Conservation (phyloP, 768 basidiomycete genomes). For the Lactarius hatsudake region DNA sequence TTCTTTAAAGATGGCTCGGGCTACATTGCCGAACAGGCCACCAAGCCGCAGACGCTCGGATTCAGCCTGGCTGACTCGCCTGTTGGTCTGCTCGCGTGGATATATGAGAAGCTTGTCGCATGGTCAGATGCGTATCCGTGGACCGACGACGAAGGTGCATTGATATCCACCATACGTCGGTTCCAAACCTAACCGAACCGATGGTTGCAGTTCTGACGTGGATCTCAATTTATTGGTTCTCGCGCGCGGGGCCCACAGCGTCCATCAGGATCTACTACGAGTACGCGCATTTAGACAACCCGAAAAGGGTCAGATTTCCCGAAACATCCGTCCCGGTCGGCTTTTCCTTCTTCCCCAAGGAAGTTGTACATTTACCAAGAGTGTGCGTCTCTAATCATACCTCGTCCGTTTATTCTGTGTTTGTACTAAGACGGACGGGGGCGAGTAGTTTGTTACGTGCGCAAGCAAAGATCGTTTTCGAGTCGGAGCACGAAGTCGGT, state of each 20-base stretch:
- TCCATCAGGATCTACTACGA: constrained; percentile 64
- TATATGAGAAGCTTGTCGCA: constrained; percentile 33
- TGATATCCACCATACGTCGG: background rate
- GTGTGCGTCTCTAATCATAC: no score
- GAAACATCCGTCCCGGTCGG: constrained; percentile 39
- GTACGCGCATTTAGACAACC: background rate
- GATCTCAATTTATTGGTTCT: constrained; percentile 57
- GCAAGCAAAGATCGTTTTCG: no score
- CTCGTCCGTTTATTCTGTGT: no score
- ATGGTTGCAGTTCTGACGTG: constrained; percentile 52
- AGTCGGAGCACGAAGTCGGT: no score
- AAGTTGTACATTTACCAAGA: no score
- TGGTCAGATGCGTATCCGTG: constrained; percentile 48
- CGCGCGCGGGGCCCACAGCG: constrained; percentile 56
- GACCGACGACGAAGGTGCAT: constrained; percentile 51
- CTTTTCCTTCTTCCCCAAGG: no score
- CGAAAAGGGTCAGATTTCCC: background rate
- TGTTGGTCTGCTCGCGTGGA: constrained; percentile 39
- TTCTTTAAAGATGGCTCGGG: constrained; percentile 37
- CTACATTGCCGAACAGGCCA: constrained; percentile 40
- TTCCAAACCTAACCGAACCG: background rate
- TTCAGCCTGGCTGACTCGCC: constrained; percentile 56
- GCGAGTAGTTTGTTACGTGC: no score
- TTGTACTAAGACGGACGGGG: no score
- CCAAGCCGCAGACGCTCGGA: constrained; percentile 38